phyloP scores from a whole-genome alignment of 345 rosid genomes.

The Eucalyptus paniculata region DNA sequence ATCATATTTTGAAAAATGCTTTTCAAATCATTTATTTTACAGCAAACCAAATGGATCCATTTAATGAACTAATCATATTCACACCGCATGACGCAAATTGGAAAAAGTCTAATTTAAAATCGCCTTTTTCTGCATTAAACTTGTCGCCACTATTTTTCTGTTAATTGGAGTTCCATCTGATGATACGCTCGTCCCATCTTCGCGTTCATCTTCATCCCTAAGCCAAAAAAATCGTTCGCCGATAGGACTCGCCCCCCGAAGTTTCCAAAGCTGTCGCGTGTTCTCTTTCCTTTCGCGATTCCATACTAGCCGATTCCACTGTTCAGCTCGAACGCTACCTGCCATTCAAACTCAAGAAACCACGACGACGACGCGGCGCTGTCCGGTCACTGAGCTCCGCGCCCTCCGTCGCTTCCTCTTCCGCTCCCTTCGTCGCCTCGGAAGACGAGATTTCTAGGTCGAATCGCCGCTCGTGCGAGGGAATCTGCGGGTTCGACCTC shows the following conservation, averaged over 20 bases:
- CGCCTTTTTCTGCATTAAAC: not conserved
- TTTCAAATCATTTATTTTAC: no score
- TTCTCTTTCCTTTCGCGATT: not conserved
- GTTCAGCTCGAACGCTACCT: not conserved
- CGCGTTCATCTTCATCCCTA: not conserved
- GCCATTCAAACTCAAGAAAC: not conserved
- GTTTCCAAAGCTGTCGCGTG: not conserved
- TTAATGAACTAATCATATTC: no score
- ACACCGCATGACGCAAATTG: no score
- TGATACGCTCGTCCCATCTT: not conserved
- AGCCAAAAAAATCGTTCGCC: not conserved
- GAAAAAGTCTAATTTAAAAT: no score
- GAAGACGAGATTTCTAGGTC: not conserved
- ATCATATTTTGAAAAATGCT: no score
- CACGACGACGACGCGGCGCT: not conserved
- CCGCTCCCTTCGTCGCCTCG: not conserved
- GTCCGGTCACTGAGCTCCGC: not conserved
- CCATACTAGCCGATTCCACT: not conserved
- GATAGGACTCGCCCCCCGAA: not conserved
- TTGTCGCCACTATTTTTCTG: not conserved
- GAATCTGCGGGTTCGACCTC: no score
- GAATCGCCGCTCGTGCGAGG: no score
- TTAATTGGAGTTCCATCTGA: not conserved
- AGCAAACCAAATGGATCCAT: no score
- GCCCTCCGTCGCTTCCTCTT: not conserved